Evolutionary conservation across 1,284 basidiomycete genomes (phyloP).

Genomic region (Naganishia albida): DNA sequence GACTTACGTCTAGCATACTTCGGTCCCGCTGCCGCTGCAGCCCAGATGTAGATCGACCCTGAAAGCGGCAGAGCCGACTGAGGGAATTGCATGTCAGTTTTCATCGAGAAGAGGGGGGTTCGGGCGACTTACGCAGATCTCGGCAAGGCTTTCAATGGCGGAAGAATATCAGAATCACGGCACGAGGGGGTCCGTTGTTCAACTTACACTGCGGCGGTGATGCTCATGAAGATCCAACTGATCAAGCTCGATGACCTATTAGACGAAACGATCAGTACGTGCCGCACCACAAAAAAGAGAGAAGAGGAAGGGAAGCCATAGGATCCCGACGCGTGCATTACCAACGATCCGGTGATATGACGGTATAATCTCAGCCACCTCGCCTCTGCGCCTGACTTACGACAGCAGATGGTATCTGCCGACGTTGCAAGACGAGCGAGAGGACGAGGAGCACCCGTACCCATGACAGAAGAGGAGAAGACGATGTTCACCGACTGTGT

Average conservation of each 20-base stretch:
- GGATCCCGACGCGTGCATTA: slow-evolving; percentile 36
- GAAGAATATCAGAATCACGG: background rate
- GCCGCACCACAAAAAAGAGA: background rate
- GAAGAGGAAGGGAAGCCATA: slow-evolving; percentile 1
- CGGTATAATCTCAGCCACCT: slow-evolving; percentile 35
- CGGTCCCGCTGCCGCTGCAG: slow-evolving; percentile 79
- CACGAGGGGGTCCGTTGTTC: background rate
- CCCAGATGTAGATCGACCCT: slow-evolving; percentile 88
- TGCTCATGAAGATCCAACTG: slow-evolving; percentile 46
- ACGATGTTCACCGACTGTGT: background rate
- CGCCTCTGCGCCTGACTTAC: background rate
- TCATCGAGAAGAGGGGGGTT: background rate
- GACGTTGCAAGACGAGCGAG: background rate
- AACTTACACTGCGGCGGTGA: slow-evolving; percentile 68
- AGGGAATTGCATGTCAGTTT: background rate
- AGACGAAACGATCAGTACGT: background rate
- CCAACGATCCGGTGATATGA: slow-evolving; percentile 35
- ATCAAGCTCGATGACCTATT: slow-evolving; percentile 33
- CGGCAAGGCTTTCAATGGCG: slow-evolving; percentile 60
- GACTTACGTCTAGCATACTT: slow-evolving; percentile 62
- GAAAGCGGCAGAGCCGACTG: slow-evolving; percentile 68
- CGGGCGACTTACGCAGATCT: slow-evolving; percentile 62
- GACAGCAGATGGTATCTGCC: background rate
- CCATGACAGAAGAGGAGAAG: slow-evolving; percentile 22
- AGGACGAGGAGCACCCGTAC: slow-evolving; percentile 31